phyloP scores from a whole-genome alignment of 1,139 yeast genomes.

The Debaryomyces sp. region DNA sequence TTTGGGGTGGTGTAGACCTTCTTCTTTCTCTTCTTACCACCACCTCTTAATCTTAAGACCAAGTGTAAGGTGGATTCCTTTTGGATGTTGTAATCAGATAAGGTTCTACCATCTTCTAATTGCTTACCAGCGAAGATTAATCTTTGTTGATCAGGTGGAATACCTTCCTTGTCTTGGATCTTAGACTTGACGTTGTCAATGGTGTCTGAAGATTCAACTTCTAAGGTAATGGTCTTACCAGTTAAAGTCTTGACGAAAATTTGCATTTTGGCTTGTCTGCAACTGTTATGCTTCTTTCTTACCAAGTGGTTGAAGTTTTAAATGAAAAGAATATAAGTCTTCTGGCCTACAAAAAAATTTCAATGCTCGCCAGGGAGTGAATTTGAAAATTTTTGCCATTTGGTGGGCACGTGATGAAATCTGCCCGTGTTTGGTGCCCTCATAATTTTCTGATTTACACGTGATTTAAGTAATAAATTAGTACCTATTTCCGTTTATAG shows the following conservation, averaged over 20 bases:
- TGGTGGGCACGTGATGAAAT: neutral
- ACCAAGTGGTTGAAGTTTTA: conserved; percentile 29
- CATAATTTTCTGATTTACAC: neutral
- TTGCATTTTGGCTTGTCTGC: conserved; percentile 79
- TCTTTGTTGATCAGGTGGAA: conserved; percentile 99
- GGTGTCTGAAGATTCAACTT: conserved; percentile 99
- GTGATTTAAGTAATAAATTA: neutral
- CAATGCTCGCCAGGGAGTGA: neutral
- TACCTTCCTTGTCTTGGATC: conserved; percentile 99
- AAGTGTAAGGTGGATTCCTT: conserved; percentile 98
- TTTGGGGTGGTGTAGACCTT: conserved; percentile 99
- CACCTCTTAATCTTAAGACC: conserved; percentile 99
- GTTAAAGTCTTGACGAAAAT: conserved; percentile 98
- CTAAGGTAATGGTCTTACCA: conserved; percentile 99
- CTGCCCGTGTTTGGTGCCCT: neutral
- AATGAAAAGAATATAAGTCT: neutral
- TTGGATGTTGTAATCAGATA: conserved; percentile 99
- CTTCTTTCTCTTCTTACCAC: conserved; percentile 99
- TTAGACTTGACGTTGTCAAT: conserved; percentile 99
- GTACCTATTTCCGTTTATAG: neutral
- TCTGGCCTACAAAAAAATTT: neutral
- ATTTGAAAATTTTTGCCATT: neutral
- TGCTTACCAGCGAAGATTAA: conserved; percentile 99
- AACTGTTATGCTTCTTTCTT: conserved; percentile 53
- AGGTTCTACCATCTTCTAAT: conserved; percentile 98